Percentiles rank a stretch among this genome's conserved stretches.
Evolutionary conservation across 2,329 filamentous ascomycete genomes (phyloP).

Genomic region (Aureobasidium musti): DNA sequence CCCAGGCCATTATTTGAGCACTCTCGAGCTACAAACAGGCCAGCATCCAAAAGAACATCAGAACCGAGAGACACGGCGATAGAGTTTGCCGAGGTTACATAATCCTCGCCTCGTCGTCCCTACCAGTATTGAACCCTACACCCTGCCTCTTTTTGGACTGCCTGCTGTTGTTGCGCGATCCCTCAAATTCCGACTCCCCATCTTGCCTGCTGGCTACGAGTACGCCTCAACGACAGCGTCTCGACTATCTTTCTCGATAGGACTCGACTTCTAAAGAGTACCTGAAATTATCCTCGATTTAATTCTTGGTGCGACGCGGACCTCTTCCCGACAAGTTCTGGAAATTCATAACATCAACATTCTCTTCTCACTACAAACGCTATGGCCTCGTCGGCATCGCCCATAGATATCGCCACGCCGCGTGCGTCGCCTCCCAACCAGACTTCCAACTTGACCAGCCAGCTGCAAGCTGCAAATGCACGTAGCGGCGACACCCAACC

Average conservation of each 20-base stretch:
- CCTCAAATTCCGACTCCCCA: not conserved
- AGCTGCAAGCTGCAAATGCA: constrained; percentile 52
- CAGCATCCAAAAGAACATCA: constrained; percentile 1
- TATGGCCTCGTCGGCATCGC: constrained; percentile 58
- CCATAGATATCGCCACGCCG: constrained; percentile 61
- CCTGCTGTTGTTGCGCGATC: not conserved
- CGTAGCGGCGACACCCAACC: constrained; percentile 19
- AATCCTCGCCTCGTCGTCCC: constrained; percentile 43
- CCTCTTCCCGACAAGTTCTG: constrained; percentile 46
- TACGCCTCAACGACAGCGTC: constrained; percentile 51
- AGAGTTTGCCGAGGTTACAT: constrained; percentile 10
- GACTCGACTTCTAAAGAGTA: constrained; percentile 34
- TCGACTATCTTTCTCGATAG: constrained; percentile 31
- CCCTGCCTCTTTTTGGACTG: constrained; percentile 4
- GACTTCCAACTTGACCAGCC: constrained; percentile 64
- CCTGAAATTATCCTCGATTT: constrained; percentile 36
- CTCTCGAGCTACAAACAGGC: not conserved
- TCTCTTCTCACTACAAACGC: constrained; percentile 36
- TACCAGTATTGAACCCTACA: not conserved
- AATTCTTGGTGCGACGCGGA: constrained; percentile 41
- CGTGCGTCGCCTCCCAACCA: constrained; percentile 62
- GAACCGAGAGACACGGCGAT: constrained; percentile 4
- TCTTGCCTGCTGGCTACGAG: constrained; percentile 42
- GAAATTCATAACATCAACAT: constrained; percentile 37
- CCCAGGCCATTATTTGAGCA: constrained; percentile 14